Evolutionary conservation across 2,329 filamentous ascomycete genomes (phyloP).

Genomic region (Eutypa lata): DNA sequence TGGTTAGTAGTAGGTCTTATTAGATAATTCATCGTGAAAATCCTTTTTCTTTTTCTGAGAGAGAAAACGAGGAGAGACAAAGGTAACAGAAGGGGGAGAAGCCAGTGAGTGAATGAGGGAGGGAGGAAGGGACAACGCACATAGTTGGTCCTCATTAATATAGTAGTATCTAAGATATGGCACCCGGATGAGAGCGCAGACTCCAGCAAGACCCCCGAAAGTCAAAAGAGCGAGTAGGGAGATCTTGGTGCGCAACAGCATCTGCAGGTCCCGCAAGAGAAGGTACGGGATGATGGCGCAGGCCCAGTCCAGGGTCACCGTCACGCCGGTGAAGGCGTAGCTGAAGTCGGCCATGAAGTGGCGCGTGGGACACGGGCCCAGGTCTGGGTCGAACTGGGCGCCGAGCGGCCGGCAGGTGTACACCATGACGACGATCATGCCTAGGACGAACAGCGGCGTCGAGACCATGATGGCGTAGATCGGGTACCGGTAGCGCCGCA

Average conservation of each 20-base stretch:
- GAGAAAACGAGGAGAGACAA: neutral
- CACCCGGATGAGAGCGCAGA: constrained; percentile 1
- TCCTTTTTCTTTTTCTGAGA: too few species aligned
- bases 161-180: constrained; percentile 4
- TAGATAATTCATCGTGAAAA: neutral
- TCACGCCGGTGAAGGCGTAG: constrained; percentile 1
- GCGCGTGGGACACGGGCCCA: neutral
- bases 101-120: too few species aligned
- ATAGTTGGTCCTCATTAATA: neutral
- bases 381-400: neutral
- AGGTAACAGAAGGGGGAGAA: neutral
- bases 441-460: neutral
- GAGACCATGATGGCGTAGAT: neutral
- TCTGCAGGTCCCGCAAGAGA: neutral
- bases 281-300: constrained; percentile 4
- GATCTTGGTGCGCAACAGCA: neutral
- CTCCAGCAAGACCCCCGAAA: constrained; percentile 1
- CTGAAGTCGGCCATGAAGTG: neutral
- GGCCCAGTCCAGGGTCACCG: neutral
- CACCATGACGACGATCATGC: neutral
- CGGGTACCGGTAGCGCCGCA: constrained; percentile 1
- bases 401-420: neutral
- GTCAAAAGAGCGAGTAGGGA: neutral
- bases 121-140: too few species aligned
- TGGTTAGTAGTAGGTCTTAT: neutral